phyloP scores from a whole-genome alignment of 2,329 filamentous ascomycete genomes.

The Fusarium sp. region DNA sequence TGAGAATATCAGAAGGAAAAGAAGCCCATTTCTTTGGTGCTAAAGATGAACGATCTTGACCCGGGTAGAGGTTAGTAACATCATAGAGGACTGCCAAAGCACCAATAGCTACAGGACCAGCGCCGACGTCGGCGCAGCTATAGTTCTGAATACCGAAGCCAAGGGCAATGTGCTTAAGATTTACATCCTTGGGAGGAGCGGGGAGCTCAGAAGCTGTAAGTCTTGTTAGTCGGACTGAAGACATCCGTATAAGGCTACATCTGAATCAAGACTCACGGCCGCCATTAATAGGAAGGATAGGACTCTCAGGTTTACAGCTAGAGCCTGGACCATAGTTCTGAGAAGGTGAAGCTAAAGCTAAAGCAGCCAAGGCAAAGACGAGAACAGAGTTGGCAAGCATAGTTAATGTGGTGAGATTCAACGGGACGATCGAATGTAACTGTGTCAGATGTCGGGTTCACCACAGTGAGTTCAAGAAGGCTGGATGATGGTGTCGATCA shows the following conservation, averaged over 20 bases:
- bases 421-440: neutral
- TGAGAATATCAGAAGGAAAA: constrained; percentile 56
- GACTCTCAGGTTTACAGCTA: constrained; percentile 1
- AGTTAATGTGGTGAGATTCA: neutral
- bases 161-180: constrained; percentile 65
- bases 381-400: constrained; percentile 51
- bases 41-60: constrained; percentile 53
- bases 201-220: constrained; percentile 56
- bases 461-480: too few relatives aligned
- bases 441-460: too few relatives aligned
- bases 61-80: constrained; percentile 61
- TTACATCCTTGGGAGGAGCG: constrained; percentile 50
- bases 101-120: constrained; percentile 55
- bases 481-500: too few relatives aligned
- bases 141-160: constrained; percentile 77
- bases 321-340: constrained; percentile 20
- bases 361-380: constrained; percentile 47
- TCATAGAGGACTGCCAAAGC: constrained; percentile 72
- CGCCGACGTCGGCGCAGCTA: constrained; percentile 60
- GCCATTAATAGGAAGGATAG: constrained; percentile 52
- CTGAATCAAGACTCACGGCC: constrained; percentile 45
- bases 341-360: constrained; percentile 45
- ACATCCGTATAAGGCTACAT: neutral
- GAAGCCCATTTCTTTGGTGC: constrained; percentile 50
- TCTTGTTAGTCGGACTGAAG: constrained; percentile 24